These are phyloP conservation scores for Bruguiera sexangula DNA, from an alignment of 345 rosid genomes.

Conservation along the genomic window DNA sequence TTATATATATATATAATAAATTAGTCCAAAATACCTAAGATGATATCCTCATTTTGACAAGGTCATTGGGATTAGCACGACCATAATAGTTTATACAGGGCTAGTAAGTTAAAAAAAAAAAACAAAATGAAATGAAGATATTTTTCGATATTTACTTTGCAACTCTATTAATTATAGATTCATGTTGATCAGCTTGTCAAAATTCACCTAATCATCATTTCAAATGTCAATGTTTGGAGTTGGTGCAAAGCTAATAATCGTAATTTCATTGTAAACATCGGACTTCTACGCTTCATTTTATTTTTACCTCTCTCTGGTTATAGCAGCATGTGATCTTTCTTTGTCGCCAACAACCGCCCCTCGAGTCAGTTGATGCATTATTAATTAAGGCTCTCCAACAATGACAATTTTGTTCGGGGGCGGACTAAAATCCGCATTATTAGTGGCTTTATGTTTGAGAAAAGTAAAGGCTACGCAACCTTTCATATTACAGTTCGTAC, in stretches of 20 bases:
- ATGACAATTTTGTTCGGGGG: slow-evolving; percentile 6
- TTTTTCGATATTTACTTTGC: not conserved
- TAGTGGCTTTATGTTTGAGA: slow-evolving; percentile 44
- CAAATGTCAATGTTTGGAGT: slow-evolving; percentile 30
- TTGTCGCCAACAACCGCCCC: slow-evolving; percentile 25
- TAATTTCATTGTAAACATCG: not conserved
- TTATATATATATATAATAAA: too few species aligned
- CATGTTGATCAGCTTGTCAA: not conserved
- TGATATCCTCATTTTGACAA: too few species aligned
- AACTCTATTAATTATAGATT: not conserved
- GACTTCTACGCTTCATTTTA: not conserved
- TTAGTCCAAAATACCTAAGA: too few species aligned
- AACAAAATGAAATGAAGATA: too few species aligned
- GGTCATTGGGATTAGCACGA: too few species aligned
- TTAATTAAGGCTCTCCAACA: slow-evolving; percentile 15
- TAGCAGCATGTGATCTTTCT: slow-evolving; percentile 16
- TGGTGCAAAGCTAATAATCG: slow-evolving; percentile 14
- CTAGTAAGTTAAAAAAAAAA: too few species aligned
- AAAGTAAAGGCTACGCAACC: slow-evolving; percentile 45
- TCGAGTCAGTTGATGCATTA: slow-evolving; percentile 18
- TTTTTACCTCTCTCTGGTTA: not conserved
- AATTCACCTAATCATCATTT: slow-evolving; percentile 17
- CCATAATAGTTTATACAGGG: too few species aligned
- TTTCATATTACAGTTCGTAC: not conserved
- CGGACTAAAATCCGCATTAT: not conserved